phyloP scores from a whole-genome alignment of 306 rosid genomes.

The Corylus americana region DNA sequence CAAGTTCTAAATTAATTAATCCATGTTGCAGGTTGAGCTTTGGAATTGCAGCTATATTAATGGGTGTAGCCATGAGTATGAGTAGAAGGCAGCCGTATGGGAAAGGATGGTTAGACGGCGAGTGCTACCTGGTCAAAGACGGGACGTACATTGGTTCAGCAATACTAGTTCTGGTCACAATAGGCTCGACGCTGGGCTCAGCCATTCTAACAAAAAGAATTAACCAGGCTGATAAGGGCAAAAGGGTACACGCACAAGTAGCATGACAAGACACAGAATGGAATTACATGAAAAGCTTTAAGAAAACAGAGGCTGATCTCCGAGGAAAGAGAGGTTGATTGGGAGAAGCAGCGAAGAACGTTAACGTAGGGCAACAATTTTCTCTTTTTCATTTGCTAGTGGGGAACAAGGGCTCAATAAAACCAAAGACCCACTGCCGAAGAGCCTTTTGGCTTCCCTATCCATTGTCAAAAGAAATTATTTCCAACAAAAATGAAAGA shows the following conservation, averaged over 20 bases:
- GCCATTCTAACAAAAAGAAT: slow-evolving; percentile 34
- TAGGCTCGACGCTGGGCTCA: slow-evolving; percentile 49
- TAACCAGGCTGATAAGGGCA: slow-evolving; percentile 37
- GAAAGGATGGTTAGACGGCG: slow-evolving; percentile 80
- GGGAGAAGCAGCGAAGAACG: slow-evolving; percentile 7
- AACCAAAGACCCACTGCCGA: slow-evolving; percentile 15
- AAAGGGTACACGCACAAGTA: slow-evolving; percentile 42
- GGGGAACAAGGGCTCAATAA: neutral
- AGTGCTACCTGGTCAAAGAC: slow-evolving; percentile 69
- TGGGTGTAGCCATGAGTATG: slow-evolving; percentile 73
- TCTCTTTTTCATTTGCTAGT: neutral
- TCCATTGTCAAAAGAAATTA: slow-evolving; percentile 29
- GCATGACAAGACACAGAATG: slow-evolving; percentile 21
- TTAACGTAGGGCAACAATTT: neutral
- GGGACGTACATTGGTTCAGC: slow-evolving; percentile 63
- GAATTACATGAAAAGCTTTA: neutral
- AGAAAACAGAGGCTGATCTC: slow-evolving; percentile 8
- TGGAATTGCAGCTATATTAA: slow-evolving; percentile 49
- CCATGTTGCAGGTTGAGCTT: slow-evolving; percentile 68
- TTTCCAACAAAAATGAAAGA: slow-evolving; percentile 25
- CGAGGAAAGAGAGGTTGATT: slow-evolving; percentile 8
- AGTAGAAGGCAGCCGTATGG: slow-evolving; percentile 67
- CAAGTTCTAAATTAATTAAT: slow-evolving; percentile 14
- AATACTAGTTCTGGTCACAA: slow-evolving; percentile 46
- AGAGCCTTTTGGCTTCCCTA: slow-evolving; percentile 13